Evolutionary conservation across 768 basidiomycete genomes (phyloP), one percentile per base, ranked within the genome.

Genomic region (Boletales sp.): DNA sequence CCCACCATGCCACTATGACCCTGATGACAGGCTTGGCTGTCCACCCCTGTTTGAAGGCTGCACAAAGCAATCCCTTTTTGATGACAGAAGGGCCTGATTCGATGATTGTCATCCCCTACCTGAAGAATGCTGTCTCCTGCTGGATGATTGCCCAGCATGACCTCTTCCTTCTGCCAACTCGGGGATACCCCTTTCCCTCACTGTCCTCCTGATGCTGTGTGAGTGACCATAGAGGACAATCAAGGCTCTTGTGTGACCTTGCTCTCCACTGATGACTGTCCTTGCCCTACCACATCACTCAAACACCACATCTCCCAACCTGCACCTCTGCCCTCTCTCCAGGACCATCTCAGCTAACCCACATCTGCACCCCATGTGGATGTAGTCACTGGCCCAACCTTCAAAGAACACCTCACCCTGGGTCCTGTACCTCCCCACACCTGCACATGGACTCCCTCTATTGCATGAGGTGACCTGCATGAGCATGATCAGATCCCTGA

Each of bases 351-450:
- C 41, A 69, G 32, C 46, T 36, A 47, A 41, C 67, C 69, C 48
- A 14, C 44, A 31, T 51, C 58, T 48, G 14, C 21, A 21, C 21
- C 56, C 18, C 60, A 64, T 11, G 49, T 41, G 40, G 65, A 66
- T 8, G 31, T 60, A 6, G 17, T 48, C 48, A 64, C 68, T 53
- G 61, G 67, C 21, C 62, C 71, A 11, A 72, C 51, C 21, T 58
- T 76, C 19, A 73, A 74, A 65, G 74, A 76, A 45, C 71, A 74
- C 50, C 58, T 75, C 10, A 71, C 74, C 46, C 57, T 64, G 33
- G 66, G 62, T 43, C 63, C 69, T 33, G 56, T 57, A 30, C 59
- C 63, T 44, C 44, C 64, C 41, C 56, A 59, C 44, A 38, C 46
- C 25, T 65, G 65, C 41, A 25, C 32, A 8, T 58, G 58, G n/a